Base-by-base conservation (phyloP, 345 rosid genomes). In the Euphorbia peplus region DNA sequence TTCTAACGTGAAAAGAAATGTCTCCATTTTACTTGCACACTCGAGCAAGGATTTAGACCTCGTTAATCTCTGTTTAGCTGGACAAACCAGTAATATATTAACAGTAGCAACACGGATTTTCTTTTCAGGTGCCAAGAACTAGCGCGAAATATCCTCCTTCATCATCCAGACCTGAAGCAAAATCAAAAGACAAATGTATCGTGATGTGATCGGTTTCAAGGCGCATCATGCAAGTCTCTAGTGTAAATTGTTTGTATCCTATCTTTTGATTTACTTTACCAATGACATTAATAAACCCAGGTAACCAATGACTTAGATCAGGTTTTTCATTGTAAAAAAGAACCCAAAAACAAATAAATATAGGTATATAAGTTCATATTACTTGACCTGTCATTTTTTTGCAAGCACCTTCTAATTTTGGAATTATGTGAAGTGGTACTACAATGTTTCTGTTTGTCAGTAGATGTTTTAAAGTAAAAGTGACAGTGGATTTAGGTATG, bases 131-230 rank as follows among this genome's bases (percentile, higher is more conserved):
- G 71, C 75, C 87, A 1, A 89, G 88, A 75, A 83, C 66, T 58
- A 77, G 83, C 30, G 84, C 75, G 18, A 89, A 82, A 79, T 56
- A 37, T 30, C 22, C 66, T 4, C 61, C 88, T 47, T 67, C 93
- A 3, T 71, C 87, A 2, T 61, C 90, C 14, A 91, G 71, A 81
- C 72, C 83, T 1, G 96, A 89, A 0, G 76, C 85, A 68, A 93
- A 91, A 78, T 64, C 91, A 50, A 90, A 90, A 74, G 91, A 83
- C 4, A 91, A 82, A 78, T 91, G 97, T 79, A 79, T 61, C 68
- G 72, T 91, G 74, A 86, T 91, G 97, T 91, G 83, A 89, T 66
- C 71, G 66, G 59, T 0, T 44, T 18, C 15, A 11, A 18, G 29
- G 41, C 52, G 60, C 62, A 14, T 52, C 28, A 50, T 18, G 57